Conservation (phyloP, 1,139 yeast genomes). For the Debaryomycetaceae sp. region DNA sequence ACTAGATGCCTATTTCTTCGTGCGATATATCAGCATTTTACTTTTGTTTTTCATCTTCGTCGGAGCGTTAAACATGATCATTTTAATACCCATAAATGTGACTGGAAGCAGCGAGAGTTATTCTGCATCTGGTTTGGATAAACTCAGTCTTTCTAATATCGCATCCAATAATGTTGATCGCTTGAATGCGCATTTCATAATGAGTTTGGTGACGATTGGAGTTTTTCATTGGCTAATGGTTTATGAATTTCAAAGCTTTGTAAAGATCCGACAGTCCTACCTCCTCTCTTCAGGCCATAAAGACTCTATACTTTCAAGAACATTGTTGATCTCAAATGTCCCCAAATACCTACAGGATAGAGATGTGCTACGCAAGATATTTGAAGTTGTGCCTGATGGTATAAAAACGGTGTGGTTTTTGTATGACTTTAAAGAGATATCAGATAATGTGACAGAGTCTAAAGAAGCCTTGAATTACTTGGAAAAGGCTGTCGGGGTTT, state of each 20-base stretch:
- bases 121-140: slow-evolving; percentile 51
- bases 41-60: slow-evolving; percentile 46
- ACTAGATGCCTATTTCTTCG: slow-evolving; percentile 62
- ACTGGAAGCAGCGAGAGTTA: slow-evolving; percentile 34
- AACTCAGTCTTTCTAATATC: slow-evolving; percentile 59
- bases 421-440: slow-evolving; percentile 38
- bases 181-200: slow-evolving; percentile 52
- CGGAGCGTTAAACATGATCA: slow-evolving; percentile 49
- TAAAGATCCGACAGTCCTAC: slow-evolving; percentile 40
- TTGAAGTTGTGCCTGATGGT: slow-evolving; percentile 41
- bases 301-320: slow-evolving; percentile 26
- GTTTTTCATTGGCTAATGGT: slow-evolving; percentile 52
- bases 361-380: slow-evolving; percentile 22
- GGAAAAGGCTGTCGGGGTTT: slow-evolving; percentile 31
- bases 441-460: slow-evolving; percentile 27
- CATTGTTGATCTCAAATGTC: slow-evolving; percentile 49
- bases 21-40: slow-evolving; percentile 50
- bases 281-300: slow-evolving; percentile 25
- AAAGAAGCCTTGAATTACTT: slow-evolving; percentile 30
- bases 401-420: slow-evolving; percentile 50
- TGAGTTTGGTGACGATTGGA: slow-evolving; percentile 48
- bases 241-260: slow-evolving; percentile 48
- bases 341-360: slow-evolving; percentile 33
- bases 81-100: slow-evolving; percentile 56
- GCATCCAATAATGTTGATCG: slow-evolving; percentile 42